Conservation (phyloP, 768 basidiomycete genomes). For the Calocybe gangraenosa region DNA sequence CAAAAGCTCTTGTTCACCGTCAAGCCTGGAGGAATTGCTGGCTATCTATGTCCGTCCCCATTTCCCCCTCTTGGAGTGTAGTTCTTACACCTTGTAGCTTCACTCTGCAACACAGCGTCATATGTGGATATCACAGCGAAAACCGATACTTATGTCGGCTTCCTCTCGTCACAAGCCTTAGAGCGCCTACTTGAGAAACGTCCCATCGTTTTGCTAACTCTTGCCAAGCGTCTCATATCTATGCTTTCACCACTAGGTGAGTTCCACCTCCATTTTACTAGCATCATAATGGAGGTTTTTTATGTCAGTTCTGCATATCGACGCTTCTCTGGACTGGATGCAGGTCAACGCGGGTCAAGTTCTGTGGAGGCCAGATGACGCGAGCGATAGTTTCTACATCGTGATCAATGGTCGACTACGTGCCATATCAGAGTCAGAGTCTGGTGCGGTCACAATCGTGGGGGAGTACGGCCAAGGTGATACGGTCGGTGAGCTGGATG, state of each 20-base stretch:
- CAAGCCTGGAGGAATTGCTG: constrained; percentile 96
- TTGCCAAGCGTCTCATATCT: constrained; percentile 95
- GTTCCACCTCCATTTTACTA: constrained; percentile 15
- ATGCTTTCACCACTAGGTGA: constrained; percentile 87
- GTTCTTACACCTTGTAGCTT: constrained; percentile 44
- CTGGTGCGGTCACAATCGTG: constrained; percentile 73
- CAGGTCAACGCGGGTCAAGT: constrained; percentile 96
- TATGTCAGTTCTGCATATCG: constrained; percentile 94
- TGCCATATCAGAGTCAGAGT: constrained; percentile 77
- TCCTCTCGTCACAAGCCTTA: constrained; percentile 82
- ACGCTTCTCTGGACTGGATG: constrained; percentile 97
- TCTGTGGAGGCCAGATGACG: constrained; percentile 86
- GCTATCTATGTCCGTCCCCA: constrained; percentile 70
- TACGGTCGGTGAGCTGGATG: constrained; percentile 95
- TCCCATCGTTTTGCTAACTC: constrained; percentile 91
- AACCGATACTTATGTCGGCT: constrained; percentile 98
- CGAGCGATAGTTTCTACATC: constrained; percentile 95
- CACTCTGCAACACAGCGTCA: constrained; percentile 85
- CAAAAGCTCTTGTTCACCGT: constrained; percentile 87
- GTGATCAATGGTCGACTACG: constrained; percentile 96
- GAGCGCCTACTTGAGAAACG: constrained; percentile 89
- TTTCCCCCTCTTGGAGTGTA: background rate
- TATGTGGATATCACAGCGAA: constrained; percentile 97
- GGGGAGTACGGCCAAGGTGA: constrained; percentile 98
- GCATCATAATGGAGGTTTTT: background rate